These are phyloP conservation scores for Trametes meyenii DNA, from an alignment of 768 basidiomycete genomes.

Conservation along the genomic window DNA sequence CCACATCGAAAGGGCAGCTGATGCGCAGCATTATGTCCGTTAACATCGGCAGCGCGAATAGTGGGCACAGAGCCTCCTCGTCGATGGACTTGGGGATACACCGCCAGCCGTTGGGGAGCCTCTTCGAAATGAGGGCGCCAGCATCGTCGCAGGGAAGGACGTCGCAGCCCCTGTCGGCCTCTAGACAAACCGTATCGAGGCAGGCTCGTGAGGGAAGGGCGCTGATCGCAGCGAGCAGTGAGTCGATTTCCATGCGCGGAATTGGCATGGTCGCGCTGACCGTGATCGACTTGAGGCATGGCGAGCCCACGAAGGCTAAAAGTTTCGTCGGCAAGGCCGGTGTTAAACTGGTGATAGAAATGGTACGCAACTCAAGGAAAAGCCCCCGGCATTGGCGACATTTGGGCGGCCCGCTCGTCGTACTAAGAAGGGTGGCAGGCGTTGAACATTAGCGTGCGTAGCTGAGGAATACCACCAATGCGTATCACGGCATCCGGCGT, in stretches of 20 bases:
- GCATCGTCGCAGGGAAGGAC: neutral
- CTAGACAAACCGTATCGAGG: neutral
- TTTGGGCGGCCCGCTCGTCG: neutral
- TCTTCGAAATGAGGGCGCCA: too few species aligned
- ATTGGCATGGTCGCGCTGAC: neutral
- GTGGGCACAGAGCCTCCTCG: neutral
- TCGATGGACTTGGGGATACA: neutral
- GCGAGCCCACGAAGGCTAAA: neutral
- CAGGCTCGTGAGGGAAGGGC: neutral
- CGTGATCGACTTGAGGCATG: neutral
- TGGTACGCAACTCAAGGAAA: neutral
- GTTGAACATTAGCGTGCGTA: neutral
- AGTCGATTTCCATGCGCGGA: neutral
- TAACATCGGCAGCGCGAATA: neutral
- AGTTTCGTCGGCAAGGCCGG: neutral
- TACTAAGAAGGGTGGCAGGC: neutral
- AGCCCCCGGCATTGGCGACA: neutral
- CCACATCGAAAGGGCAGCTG: neutral
- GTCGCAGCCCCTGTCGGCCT: neutral
- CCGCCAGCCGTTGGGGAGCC: neutral
- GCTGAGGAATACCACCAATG: too few species aligned
- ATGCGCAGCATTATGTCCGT: neutral
- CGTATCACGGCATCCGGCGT: too few species aligned
- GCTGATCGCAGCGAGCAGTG: neutral
- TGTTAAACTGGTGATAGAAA: neutral